phyloP scores from a whole-genome alignment of 2,329 filamentous ascomycete species.

The Endoconidiophora laricicola region DNA sequence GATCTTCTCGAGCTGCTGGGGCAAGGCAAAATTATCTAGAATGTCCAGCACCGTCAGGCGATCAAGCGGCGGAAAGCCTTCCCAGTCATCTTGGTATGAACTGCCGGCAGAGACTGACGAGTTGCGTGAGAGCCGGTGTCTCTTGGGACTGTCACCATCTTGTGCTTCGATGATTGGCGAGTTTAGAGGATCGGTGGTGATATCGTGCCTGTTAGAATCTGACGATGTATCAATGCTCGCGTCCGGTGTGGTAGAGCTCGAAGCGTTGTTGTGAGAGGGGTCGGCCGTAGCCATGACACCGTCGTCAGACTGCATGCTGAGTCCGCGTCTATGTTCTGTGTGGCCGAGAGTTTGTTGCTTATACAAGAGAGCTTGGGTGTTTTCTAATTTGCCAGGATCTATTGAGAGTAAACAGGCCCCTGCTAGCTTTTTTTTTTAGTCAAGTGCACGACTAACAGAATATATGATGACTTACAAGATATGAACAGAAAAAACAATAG shows the following conservation, averaged over 20 bases:
- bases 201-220: slow-evolving; percentile 22
- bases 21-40: slow-evolving; percentile 81
- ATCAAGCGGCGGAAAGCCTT: slow-evolving; percentile 73
- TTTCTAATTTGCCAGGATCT: no score
- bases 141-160: slow-evolving; percentile 26
- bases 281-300: not conserved
- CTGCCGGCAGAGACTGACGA: slow-evolving; percentile 70
- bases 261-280: slow-evolving; percentile 15
- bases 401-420: no score
- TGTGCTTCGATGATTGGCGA: slow-evolving; percentile 21
- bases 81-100: slow-evolving; percentile 79
- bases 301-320: not conserved
- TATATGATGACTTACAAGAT: no score
- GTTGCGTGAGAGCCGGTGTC: slow-evolving; percentile 51
- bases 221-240: slow-evolving; percentile 16
- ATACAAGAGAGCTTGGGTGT: no score
- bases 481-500: no score
- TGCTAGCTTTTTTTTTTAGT: no score
- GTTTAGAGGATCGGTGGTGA: slow-evolving; percentile 35
- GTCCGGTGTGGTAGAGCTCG: slow-evolving; percentile 17
- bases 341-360: no score
- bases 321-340: not conserved
- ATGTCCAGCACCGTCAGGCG: slow-evolving; percentile 83
- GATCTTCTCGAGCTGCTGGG: slow-evolving; percentile 79
- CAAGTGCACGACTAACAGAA: no score